Conservation (phyloP, 768 basidiomycete genomes). For the Tremella mesenterica region DNA sequence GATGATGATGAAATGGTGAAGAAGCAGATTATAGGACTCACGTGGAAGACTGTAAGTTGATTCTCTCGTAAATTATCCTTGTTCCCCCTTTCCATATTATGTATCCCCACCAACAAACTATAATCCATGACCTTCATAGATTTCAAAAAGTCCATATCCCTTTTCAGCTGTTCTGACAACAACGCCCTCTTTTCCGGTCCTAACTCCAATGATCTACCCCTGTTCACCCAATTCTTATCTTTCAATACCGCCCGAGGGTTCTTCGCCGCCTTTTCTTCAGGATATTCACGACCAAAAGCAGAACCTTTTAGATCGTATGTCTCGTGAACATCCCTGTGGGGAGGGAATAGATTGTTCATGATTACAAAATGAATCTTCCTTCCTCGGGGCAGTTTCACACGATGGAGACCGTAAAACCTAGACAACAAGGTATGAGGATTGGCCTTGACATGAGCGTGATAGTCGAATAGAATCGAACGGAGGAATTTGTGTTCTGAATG, state of each 20-base stretch:
- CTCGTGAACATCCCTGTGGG: slow-evolving; percentile 94
- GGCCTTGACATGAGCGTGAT: slow-evolving; percentile 71
- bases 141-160: slow-evolving; percentile 80
- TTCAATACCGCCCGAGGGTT: slow-evolving; percentile 88
- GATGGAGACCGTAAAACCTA: slow-evolving; percentile 92
- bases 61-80: slow-evolving; percentile 82
- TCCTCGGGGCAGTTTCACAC: slow-evolving; percentile 89
- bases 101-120: slow-evolving; percentile 84
- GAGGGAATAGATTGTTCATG: slow-evolving; percentile 98
- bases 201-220: slow-evolving; percentile 67
- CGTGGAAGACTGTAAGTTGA: slow-evolving; percentile 85
- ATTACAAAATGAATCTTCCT: slow-evolving; percentile 98
- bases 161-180: slow-evolving; percentile 77
- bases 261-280: slow-evolving; percentile 65
- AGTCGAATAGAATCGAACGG: slow-evolving; percentile 68
- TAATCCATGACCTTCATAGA: slow-evolving; percentile 90
- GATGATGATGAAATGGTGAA: not conserved
- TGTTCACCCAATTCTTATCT: slow-evolving; percentile 91
- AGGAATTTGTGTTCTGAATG: slow-evolving; percentile 92
- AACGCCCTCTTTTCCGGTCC: slow-evolving; percentile 92
- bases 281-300: slow-evolving; percentile 76
- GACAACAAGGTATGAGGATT: slow-evolving; percentile 92
- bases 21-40: slow-evolving; percentile 46
- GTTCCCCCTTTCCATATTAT: slow-evolving; percentile 83
- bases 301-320: slow-evolving; percentile 95